phyloP scores from a whole-genome alignment of 2,329 filamentous ascomycete species.

The Trichoderma sp. region DNA sequence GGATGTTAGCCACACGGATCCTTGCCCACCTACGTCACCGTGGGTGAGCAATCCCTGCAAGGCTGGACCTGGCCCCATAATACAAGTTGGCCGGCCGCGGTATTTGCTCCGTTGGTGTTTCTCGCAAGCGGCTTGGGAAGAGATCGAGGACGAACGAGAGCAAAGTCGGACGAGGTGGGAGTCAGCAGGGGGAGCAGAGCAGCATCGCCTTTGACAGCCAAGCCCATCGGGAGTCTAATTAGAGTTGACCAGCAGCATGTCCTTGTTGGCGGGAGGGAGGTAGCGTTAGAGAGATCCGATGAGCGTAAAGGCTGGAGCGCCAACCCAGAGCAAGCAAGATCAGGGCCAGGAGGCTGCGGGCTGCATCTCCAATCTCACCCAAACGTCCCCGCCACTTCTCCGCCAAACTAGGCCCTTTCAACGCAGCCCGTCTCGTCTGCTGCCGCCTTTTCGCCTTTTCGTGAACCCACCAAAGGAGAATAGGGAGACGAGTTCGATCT shows the following conservation, averaged over 20 bases:
- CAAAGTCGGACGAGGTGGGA: not conserved
- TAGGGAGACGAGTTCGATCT: slow-evolving; percentile 9
- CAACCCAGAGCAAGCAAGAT: slow-evolving; percentile 18
- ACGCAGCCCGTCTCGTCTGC: not conserved
- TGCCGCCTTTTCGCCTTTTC: not conserved
- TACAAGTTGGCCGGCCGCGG: slow-evolving; percentile 6
- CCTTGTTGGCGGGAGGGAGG: slow-evolving; percentile 16
- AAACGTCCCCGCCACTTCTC: slow-evolving; percentile 11
- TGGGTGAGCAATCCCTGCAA: slow-evolving; percentile 15
- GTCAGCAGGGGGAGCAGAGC: not conserved
- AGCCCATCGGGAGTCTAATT: slow-evolving; percentile 4
- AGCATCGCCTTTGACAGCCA: not conserved
- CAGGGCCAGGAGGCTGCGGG: slow-evolving; percentile 1
- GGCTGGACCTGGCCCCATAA: slow-evolving; percentile 1
- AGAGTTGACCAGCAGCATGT: slow-evolving; percentile 15
- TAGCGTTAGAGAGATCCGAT: slow-evolving; percentile 16
- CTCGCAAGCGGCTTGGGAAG: not conserved
- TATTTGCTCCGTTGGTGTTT: slow-evolving; percentile 3
- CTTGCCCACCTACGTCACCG: slow-evolving; percentile 19
- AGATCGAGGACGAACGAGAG: not conserved
- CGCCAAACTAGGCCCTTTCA: slow-evolving; percentile 4
- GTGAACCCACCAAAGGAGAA: slow-evolving; percentile 3
- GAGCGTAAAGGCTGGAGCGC: slow-evolving; percentile 15
- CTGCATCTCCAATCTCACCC: slow-evolving; percentile 16
- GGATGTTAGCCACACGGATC: slow-evolving; percentile 17